phyloP scores from a whole-genome alignment of 495 filamentous ascomycete genomes.

The Staphylotrichum longicolle region DNA sequence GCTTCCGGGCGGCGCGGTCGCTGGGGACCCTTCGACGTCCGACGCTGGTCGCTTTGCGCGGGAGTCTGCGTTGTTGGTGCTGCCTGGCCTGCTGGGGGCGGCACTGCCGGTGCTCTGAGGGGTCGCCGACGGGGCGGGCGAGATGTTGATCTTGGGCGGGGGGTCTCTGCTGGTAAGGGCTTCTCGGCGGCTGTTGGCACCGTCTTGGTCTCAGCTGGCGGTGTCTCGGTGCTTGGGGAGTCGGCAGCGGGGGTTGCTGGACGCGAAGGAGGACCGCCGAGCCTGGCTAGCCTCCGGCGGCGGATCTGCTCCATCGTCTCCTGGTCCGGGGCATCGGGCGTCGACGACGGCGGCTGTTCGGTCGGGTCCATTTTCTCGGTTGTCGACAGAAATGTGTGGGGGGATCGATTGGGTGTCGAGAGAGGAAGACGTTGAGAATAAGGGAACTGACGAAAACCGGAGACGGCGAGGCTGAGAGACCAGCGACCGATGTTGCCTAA shows the following conservation, averaged over 20 bases:
- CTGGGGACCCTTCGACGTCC: conserved; percentile 31
- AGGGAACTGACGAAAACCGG: neutral
- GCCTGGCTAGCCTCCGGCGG: conserved; percentile 41
- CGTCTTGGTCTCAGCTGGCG: conserved; percentile 16
- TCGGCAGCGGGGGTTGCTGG: conserved; percentile 9
- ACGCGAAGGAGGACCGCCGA: conserved; percentile 32
- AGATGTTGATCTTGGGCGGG: conserved; percentile 34
- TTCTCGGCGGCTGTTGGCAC: conserved; percentile 2
- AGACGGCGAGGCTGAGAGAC: neutral
- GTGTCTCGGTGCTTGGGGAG: conserved; percentile 16
- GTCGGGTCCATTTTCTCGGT: conserved; percentile 31
- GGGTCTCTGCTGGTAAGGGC: conserved; percentile 6
- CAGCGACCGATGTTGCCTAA: conserved; percentile 12
- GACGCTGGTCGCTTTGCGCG: conserved; percentile 31
- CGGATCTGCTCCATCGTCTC: conserved; percentile 45
- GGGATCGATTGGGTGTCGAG: neutral
- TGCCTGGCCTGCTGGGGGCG: conserved; percentile 29
- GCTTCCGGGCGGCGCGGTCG: conserved; percentile 32
- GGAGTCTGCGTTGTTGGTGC: conserved; percentile 12
- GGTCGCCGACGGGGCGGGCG: conserved; percentile 20
- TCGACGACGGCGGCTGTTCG: conserved; percentile 28
- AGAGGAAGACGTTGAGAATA: neutral
- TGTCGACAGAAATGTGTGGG: neutral
- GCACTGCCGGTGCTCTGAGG: conserved; percentile 14
- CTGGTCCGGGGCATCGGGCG: conserved; percentile 35